Evolutionary conservation across 2,329 filamentous ascomycete genomes (phyloP).

Genomic region (Myotisia sp.): DNA sequence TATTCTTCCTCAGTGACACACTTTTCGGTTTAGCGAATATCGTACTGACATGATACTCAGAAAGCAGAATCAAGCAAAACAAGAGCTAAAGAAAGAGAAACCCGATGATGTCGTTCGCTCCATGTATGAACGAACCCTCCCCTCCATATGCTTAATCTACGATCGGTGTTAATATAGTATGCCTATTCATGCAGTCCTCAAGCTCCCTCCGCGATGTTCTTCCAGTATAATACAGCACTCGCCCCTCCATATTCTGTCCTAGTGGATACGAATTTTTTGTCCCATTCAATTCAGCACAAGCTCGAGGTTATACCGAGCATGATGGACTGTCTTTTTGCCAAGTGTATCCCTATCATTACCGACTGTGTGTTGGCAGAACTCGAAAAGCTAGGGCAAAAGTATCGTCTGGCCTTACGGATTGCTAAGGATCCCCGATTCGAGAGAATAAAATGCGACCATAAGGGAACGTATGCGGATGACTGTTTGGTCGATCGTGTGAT

Average conservation of each 20-base stretch:
- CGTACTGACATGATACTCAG: too few relatives aligned
- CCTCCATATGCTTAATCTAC: not conserved
- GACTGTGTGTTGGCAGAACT: slow-evolving; percentile 70
- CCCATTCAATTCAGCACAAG: slow-evolving; percentile 81
- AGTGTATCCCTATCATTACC: slow-evolving; percentile 78
- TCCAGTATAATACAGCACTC: slow-evolving; percentile 73
- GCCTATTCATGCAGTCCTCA: slow-evolving; percentile 44
- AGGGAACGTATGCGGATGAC: slow-evolving; percentile 76
- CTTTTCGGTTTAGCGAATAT: not conserved
- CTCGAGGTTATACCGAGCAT: slow-evolving; percentile 73
- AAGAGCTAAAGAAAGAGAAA: slow-evolving; percentile 39
- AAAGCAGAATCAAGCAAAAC: slow-evolving; percentile 58
- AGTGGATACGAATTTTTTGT: slow-evolving; percentile 81
- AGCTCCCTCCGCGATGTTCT: slow-evolving; percentile 72
- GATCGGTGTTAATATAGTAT: slow-evolving; percentile 7
- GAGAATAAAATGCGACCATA: slow-evolving; percentile 75
- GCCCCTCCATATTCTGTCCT: slow-evolving; percentile 70
- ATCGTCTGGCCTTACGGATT: slow-evolving; percentile 70
- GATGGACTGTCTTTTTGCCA: slow-evolving; percentile 89
- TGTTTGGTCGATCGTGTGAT: slow-evolving; percentile 61
- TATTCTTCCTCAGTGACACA: not conserved
- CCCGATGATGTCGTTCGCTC: slow-evolving; percentile 55
- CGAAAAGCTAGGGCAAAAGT: slow-evolving; percentile 79
- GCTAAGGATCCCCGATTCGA: slow-evolving; percentile 84
- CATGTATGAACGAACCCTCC: slow-evolving; percentile 35